Evolutionary conservation across 495 filamentous ascomycete genomes (phyloP).

Genomic region (Geoglossum glabrum): DNA sequence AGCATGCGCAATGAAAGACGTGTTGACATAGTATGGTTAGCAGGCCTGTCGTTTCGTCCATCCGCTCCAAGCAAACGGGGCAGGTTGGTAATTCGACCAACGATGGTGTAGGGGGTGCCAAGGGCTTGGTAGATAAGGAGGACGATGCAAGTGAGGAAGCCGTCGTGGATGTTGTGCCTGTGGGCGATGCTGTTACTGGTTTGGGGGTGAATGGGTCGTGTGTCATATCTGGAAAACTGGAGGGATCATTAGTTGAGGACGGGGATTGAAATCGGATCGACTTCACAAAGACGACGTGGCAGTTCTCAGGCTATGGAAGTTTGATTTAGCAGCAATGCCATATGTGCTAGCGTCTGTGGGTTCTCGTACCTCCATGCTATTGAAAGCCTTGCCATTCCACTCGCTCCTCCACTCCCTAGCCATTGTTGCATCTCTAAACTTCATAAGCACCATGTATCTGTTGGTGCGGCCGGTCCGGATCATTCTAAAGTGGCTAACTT

Average conservation of each 20-base stretch:
- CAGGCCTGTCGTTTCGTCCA: conserved; percentile 91
- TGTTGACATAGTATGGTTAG: conserved; percentile 95
- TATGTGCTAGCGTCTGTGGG: not conserved
- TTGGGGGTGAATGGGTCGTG: conserved; percentile 45
- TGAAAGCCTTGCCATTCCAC: conserved; percentile 91
- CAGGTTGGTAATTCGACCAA: conserved; percentile 88
- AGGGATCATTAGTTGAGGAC: conserved; percentile 14
- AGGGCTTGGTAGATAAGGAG: conserved; percentile 50
- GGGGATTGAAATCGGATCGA: conserved; percentile 51
- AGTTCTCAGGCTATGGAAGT: conserved; percentile 62
- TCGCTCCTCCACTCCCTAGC: conserved; percentile 65
- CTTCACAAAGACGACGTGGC: conserved; percentile 89
- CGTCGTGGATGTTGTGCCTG: conserved; percentile 24
- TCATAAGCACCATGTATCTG: conserved; percentile 94
- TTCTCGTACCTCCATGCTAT: conserved; percentile 65
- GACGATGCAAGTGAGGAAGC: conserved; percentile 26
- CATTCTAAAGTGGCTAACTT: conserved; percentile 90
- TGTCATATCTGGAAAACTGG: conserved; percentile 35
- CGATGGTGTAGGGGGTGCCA: conserved; percentile 77
- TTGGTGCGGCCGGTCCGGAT: conserved; percentile 74
- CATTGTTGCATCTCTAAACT: conserved; percentile 56
- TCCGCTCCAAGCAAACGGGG: conserved; percentile 88
- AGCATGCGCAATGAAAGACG: conserved; percentile 91
- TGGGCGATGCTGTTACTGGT: conserved; percentile 14
- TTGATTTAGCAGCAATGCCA: conserved; percentile 7